Evolutionary conservation across 768 basidiomycete species (phyloP), one percentile per base, ranked within the genome.

Genomic region (Tylopilus felleus): DNA sequence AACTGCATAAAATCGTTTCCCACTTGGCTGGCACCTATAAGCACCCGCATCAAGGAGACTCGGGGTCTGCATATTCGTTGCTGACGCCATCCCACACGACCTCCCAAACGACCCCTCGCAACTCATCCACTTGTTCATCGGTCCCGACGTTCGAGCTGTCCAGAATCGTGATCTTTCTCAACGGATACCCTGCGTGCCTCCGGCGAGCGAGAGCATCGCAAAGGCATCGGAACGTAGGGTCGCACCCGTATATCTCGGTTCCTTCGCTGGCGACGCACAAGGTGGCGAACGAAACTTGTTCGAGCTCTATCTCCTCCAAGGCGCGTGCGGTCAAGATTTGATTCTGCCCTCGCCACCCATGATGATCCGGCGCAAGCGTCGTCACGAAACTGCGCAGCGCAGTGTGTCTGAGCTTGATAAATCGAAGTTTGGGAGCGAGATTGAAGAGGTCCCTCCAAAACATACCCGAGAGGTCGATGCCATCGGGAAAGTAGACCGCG

Each of bases 231-330:
- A 45, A 13, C 8, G 23, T 36, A 10, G 35, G 21, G 19, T 31
- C 16, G 22, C 52, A 48, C 22, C n/a, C 14, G 17, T 22, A 31
- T 6, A 47, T 31, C 1, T 22, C 28, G 3, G 3, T 13, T 5
- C 28, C 46, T 47, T 40, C 22, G 8, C 10, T 14, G 9, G 38
- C 28, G 22, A 7, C 14, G 22, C 45, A 47, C 10, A 16, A 28
- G 6, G 45, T 40, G n/a, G 45, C 29, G 29, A 52, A 47, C 27
- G 22, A 22, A 12, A 52, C 36, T n/a, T 47, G 25, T 19, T 52
- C 35, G 4, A 45, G 35, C 27, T 46, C 43, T 36, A 46, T 46
- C 51, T 39, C 51, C 27, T 47, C 44, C 51, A 52, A 38, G 23
- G 35, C 10, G 21, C 35, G 44, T 23, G 51, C 36, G 12, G 36